Percentiles rank a stretch among this genome's conserved stretches.
These are phyloP conservation scores for Neonectria ditissima DNA, from an alignment of 2,329 filamentous ascomycete genomes.

Conservation along the genomic window DNA sequence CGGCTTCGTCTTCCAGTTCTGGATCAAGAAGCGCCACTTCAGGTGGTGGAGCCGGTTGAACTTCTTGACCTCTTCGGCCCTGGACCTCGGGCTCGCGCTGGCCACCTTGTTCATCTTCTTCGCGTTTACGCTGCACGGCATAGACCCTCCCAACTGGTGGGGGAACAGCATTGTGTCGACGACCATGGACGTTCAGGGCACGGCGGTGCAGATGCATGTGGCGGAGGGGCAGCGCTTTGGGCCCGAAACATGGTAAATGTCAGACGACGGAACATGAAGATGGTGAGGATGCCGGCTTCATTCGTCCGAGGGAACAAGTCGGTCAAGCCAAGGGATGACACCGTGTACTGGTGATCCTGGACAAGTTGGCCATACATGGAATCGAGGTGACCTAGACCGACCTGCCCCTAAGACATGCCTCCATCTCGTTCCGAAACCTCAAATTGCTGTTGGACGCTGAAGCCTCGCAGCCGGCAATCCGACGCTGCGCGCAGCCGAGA, in stretches of 20 bases:
- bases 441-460: not conserved
- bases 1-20: conserved; percentile 77
- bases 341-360: not conserved
- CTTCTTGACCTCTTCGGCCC: conserved; percentile 76
- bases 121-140: conserved; percentile 72
- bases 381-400: not conserved
- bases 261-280: not conserved
- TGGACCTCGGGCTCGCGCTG: conserved; percentile 77
- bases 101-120: conserved; percentile 78
- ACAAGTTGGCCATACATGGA: not conserved
- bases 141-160: conserved; percentile 76
- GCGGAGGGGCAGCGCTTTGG: conserved; percentile 70
- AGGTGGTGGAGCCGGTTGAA: conserved; percentile 81
- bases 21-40: conserved; percentile 71
- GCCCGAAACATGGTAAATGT: conserved; percentile 62
- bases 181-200: conserved; percentile 72
- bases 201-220: conserved; percentile 68
- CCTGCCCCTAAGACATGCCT: not conserved
- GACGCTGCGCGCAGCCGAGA: not conserved
- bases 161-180: conserved; percentile 69
- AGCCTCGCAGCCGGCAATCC: not conserved
- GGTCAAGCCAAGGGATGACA: not conserved
- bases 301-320: not conserved
- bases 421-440: not conserved
- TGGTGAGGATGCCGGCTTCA: too few relatives aligned